Evolutionary conservation across 805 yeast genomes (phyloP).

Genomic region (Zygotorulaspora chibaensis): DNA sequence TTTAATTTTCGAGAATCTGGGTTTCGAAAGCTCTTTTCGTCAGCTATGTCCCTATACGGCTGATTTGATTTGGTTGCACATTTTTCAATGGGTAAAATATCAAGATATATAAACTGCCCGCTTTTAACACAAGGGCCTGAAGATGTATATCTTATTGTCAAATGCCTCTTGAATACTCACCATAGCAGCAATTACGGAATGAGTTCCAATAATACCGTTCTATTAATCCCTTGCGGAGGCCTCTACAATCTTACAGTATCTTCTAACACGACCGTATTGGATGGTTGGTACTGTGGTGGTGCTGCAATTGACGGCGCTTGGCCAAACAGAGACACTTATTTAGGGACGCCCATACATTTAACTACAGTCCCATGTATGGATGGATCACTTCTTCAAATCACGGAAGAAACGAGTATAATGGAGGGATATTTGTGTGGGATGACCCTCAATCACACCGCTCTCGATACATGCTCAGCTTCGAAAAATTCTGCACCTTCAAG

Average conservation of each 20-base stretch:
- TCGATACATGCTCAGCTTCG: background rate
- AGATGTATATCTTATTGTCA: no score
- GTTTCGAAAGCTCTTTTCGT: no score
- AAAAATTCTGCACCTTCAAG: background rate
- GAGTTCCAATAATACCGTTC: background rate
- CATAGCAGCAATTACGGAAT: background rate
- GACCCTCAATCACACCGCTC: background rate
- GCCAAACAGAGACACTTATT: background rate
- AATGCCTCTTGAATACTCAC: no score
- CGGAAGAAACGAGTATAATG: background rate
- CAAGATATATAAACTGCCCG: no score
- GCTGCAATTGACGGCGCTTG: background rate
- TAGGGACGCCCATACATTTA: background rate
- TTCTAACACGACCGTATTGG: background rate
- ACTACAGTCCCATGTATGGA: background rate
- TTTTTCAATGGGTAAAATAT: no score
- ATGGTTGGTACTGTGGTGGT: background rate
- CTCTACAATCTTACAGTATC: background rate
- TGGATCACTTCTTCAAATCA: background rate
- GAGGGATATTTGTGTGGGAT: background rate
- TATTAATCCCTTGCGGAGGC: background rate
- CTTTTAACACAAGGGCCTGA: no score
- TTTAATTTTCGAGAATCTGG: no score
- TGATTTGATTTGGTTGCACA: no score
- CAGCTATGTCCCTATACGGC: no score